Conservation (phyloP, 495 filamentous ascomycete species). For the Penicillium roqueforti region DNA sequence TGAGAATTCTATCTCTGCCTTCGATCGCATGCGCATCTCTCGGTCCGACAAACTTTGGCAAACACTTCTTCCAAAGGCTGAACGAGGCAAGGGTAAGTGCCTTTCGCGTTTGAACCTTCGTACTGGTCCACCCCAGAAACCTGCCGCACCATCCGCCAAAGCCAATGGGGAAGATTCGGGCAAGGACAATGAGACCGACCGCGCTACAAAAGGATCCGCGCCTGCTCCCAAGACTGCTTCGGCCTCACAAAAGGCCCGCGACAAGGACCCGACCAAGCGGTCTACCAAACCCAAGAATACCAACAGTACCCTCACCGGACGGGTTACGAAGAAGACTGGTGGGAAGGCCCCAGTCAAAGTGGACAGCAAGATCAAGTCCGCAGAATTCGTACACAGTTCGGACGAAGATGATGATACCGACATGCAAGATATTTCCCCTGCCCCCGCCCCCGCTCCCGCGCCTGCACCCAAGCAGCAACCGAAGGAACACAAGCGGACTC, state of each 20-base stretch:
- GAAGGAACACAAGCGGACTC: constrained; percentile 12
- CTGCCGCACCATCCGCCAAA: constrained; percentile 52
- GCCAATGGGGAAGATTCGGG: constrained; percentile 52
- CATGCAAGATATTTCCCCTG: constrained; percentile 36
- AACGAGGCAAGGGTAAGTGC: constrained; percentile 75
- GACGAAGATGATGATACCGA: constrained; percentile 54
- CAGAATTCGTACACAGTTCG: constrained; percentile 72
- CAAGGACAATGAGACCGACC: constrained; percentile 52
- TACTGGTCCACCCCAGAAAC: constrained; percentile 52
- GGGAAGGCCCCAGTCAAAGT: constrained; percentile 43
- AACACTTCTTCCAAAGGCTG: constrained; percentile 64
- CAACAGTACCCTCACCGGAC: constrained; percentile 48
- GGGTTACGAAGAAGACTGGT: constrained; percentile 48
- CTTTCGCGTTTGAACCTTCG: constrained; percentile 69
- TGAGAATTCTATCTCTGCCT: constrained; percentile 76
- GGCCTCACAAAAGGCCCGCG: constrained; percentile 55
- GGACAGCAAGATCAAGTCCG: constrained; percentile 58
- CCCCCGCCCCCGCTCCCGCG: constrained; percentile 19
- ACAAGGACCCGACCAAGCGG: constrained; percentile 61
- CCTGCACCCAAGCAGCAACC: constrained; percentile 13
- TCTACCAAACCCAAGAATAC: constrained; percentile 51
- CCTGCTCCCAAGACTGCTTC: constrained; percentile 53
- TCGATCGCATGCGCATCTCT: constrained; percentile 72
- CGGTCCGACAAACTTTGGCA: constrained; percentile 76
- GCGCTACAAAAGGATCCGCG: constrained; percentile 45